Evolutionary conservation across 169 alveolate species (phyloP), one percentile per base, ranked within the genome.

Genomic region (Plasmodium gallinaceum): DNA sequence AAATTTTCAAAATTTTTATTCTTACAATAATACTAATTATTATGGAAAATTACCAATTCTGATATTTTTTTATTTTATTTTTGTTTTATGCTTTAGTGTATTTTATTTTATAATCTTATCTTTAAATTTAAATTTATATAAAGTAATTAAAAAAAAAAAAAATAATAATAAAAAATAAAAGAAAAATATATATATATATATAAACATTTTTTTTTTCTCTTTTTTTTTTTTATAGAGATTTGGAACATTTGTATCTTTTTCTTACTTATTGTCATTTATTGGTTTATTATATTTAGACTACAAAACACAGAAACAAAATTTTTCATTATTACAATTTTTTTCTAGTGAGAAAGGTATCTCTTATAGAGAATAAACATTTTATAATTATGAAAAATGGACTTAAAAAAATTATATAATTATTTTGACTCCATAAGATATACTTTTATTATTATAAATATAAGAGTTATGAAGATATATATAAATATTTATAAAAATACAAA

Each of bases 311-410:
- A 80, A 57, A 62, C 54, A 68, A n/a, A 68, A 80, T 52, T 68
- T 68, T 57, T 68, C 90, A 62, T n/a, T 80, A 22, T 70, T 83
- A 14, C 78, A 83, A 32, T 54, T 66, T 48, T 83, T 83, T 62
- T 68, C 91, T 7, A 54, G 91, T 61, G 89, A 78, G 64, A 78
- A 78, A 45, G 89, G 89, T 78, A 78, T 24, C 39, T 0, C 62
- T 57, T 52, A 54, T 37, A 46, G 8, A 64, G 32, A 39, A n/a
- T 45, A 48, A 45, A 73, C 4, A 57, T 26, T 9, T n/a, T 73
- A 32, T 12, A 61, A 16, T 6, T 20, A 60, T 18, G 18, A 7
- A 61, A 32, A 32, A 32, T 32, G 4, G 1, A 32, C 4, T 32
- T 32, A 2, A 32, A 48, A 48, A 14, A 48, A 14, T 5, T 2